Conservation (phyloP, 768 basidiomycete species). For the Cystobasidiopsis lactophilus region DNA sequence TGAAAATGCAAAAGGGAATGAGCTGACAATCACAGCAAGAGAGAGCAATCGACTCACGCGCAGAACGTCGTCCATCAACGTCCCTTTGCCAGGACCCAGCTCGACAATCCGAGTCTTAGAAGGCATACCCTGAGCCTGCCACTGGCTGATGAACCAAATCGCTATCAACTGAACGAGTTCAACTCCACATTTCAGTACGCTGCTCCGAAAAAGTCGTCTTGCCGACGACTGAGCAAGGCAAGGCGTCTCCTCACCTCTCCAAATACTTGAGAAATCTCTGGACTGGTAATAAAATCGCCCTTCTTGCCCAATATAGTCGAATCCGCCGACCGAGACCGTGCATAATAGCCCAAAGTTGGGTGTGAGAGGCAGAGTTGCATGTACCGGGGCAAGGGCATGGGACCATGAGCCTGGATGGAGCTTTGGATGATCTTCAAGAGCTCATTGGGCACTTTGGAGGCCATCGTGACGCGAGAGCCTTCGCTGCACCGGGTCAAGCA, state of each 20-base stretch:
- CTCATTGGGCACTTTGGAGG: constrained; percentile 4
- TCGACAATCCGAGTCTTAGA: constrained; percentile 51
- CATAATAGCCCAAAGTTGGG: constrained; percentile 81
- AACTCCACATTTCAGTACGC: constrained; percentile 25
- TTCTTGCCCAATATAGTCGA: constrained; percentile 46
- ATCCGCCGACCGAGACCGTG: constrained; percentile 24
- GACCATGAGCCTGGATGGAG: constrained; percentile 50
- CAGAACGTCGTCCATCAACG: constrained; percentile 69
- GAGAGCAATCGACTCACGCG: constrained; percentile 34
- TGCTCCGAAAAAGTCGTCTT: too few species aligned
- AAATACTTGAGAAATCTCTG: constrained; percentile 87
- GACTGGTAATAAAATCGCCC: constrained; percentile 91
- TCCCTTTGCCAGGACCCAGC: constrained; percentile 82
- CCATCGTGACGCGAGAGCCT: too few species aligned
- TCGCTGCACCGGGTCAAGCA: too few species aligned
- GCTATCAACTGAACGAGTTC: constrained; percentile 45
- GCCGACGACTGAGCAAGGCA: not conserved
- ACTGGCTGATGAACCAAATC: constrained; percentile 64
- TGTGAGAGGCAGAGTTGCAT: constrained; percentile 81
- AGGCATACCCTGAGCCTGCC: constrained; percentile 35
- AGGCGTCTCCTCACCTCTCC: constrained; percentile 50
- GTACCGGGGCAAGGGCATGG: constrained; percentile 66
- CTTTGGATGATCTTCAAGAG: constrained; percentile 3
- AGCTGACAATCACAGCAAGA: too few species aligned
- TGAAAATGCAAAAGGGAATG: too few species aligned